phyloP scores from a whole-genome alignment of 345 rosid species.

The Brassica napus region DNA sequence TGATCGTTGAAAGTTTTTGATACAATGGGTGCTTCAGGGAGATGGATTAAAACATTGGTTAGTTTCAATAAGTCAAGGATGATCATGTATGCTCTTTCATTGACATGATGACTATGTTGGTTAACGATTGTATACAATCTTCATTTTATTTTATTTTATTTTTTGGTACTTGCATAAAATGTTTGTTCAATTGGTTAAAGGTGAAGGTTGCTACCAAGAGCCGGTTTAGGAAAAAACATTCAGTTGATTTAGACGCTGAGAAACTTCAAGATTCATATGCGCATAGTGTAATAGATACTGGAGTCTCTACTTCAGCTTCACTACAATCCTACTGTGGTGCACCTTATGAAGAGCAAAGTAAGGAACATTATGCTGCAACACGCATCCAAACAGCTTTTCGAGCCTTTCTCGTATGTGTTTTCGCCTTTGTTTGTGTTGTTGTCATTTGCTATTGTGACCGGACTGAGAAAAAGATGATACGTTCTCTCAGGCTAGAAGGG shows the following conservation, averaged over 20 bases:
- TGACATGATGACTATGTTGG: background rate
- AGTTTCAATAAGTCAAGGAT: constrained; percentile 66
- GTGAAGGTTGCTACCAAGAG: constrained; percentile 52
- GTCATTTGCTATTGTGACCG: background rate
- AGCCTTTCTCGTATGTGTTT: constrained; percentile 74
- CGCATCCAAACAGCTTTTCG: constrained; percentile 92
- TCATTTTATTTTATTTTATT: background rate
- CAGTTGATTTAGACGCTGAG: constrained; percentile 58
- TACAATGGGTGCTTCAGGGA: constrained; percentile 88
- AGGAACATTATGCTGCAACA: constrained; percentile 75
- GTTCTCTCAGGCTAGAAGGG: constrained; percentile 85
- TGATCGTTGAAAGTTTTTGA: background rate
- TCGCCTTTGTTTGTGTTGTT: too few relatives aligned
- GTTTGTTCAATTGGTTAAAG: constrained; percentile 41
- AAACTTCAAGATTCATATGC: constrained; percentile 49
- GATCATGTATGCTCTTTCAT: constrained; percentile 53
- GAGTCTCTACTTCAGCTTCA: constrained; percentile 57
- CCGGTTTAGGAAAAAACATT: constrained; percentile 60
- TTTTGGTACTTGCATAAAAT: background rate
- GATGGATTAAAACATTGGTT: constrained; percentile 91
- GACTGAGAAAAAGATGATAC: constrained; percentile 21
- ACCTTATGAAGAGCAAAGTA: constrained; percentile 43
- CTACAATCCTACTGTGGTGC: constrained; percentile 46
- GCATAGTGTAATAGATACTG: constrained; percentile 44
- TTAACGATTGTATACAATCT: background rate